phyloP scores from a whole-genome alignment of 805 yeast genomes.

The Candida sphagnicola region DNA sequence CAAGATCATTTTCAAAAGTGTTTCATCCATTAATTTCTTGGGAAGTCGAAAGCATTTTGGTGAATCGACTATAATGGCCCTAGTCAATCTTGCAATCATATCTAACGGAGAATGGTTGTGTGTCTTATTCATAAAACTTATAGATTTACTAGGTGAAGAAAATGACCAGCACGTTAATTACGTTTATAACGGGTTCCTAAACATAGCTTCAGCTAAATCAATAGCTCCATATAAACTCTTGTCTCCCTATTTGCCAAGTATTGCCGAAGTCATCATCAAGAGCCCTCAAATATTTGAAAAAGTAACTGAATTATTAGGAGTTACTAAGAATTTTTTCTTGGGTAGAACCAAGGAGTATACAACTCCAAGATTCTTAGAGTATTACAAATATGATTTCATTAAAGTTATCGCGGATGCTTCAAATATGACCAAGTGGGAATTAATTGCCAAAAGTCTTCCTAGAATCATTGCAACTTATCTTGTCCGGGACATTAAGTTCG shows the following conservation, averaged over 20 bases:
- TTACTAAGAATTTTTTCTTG: constrained; percentile 59
- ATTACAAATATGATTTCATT: constrained; percentile 59
- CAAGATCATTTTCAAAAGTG: constrained; percentile 36
- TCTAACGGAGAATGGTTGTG: constrained; percentile 67
- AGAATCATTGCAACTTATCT: constrained; percentile 57
- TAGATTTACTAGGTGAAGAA: constrained; percentile 61
- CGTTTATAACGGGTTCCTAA: constrained; percentile 60
- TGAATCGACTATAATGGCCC: constrained; percentile 55
- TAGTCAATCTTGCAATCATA: constrained; percentile 62
- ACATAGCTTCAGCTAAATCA: constrained; percentile 52
- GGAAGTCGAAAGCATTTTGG: constrained; percentile 38
- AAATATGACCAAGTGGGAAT: constrained; percentile 40
- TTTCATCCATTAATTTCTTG: constrained; percentile 39
- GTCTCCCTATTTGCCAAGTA: constrained; percentile 72
- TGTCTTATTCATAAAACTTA: constrained; percentile 58
- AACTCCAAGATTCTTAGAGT: constrained; percentile 70
- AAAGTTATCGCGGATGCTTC: constrained; percentile 56
- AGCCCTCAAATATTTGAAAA: constrained; percentile 53
- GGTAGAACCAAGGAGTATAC: constrained; percentile 68
- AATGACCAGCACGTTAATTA: constrained; percentile 65
- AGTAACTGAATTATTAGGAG: constrained; percentile 62
- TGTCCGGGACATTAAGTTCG: constrained; percentile 45
- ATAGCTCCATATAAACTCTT: constrained; percentile 75
- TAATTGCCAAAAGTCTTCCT: constrained; percentile 47
- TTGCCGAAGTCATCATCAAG: constrained; percentile 62